A percentile compares a stretch with the other conserved stretches of the same genome.
phyloP scores from a whole-genome alignment of 495 filamentous ascomycete species.

The Aspergillus cavernicola region DNA sequence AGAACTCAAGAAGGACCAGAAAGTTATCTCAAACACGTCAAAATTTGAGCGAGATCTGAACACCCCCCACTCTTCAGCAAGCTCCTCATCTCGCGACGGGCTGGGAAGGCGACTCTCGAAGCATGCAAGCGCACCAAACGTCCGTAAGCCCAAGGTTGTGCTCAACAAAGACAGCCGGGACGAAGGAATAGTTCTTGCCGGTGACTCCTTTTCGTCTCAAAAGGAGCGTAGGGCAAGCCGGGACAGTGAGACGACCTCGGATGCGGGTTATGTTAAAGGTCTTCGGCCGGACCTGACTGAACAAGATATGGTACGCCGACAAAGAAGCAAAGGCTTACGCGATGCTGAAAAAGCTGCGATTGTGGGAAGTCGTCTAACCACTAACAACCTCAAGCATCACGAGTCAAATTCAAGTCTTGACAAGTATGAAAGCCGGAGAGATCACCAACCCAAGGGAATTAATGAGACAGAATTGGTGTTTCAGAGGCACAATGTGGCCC shows the following conservation, averaged over 20 bases:
- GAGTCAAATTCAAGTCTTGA: conserved; percentile 60
- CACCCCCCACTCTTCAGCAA: conserved; percentile 58
- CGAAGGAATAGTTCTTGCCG: conserved; percentile 54
- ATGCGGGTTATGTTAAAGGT: conserved; percentile 44
- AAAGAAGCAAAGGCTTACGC: conserved; percentile 57
- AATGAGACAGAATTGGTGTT: conserved; percentile 59
- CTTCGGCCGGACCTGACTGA: conserved; percentile 47
- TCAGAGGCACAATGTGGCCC: conserved; percentile 61
- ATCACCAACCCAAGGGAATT: conserved; percentile 44
- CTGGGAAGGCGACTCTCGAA: conserved; percentile 59
- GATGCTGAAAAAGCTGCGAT: conserved; percentile 54
- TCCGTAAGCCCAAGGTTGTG: conserved; percentile 62
- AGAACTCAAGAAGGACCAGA: conserved; percentile 85
- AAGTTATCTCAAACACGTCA: conserved; percentile 54
- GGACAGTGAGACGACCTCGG: conserved; percentile 47
- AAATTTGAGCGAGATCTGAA: conserved; percentile 60
- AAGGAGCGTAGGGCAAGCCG: conserved; percentile 43
- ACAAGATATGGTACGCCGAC: conserved; percentile 50
- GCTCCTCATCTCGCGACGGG: conserved; percentile 59
- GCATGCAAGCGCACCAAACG: conserved; percentile 65
- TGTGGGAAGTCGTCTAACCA: conserved; percentile 56
- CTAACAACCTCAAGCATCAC: conserved; percentile 61
- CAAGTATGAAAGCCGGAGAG: conserved; percentile 43
- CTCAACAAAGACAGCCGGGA: conserved; percentile 59
- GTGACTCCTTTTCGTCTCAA: conserved; percentile 40